These are phyloP conservation scores for Kluyveromyces siamensis DNA, from an alignment of 805 yeast species.

Conservation along the genomic window DNA sequence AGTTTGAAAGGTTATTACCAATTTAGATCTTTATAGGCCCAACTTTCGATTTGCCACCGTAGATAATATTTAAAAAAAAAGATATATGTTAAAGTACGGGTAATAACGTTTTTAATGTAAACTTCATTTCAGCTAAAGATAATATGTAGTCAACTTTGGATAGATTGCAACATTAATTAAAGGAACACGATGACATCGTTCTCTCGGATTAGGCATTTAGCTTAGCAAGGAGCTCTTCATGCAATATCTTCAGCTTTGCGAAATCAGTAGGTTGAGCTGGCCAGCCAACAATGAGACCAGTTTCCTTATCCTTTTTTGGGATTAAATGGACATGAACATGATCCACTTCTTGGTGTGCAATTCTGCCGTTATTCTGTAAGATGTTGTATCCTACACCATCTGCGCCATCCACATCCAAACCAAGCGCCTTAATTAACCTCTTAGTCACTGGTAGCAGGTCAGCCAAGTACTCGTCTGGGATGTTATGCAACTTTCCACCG, in stretches of 20 bases:
- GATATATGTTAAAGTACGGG: neutral
- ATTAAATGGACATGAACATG: conserved; percentile 96
- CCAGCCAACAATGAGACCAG: conserved; percentile 90
- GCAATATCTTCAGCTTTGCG: conserved; percentile 58
- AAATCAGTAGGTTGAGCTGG: conserved; percentile 79
- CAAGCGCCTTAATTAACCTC: conserved; percentile 68
- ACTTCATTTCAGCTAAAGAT: neutral
- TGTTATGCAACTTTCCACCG: conserved; percentile 84
- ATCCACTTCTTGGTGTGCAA: conserved; percentile 92
- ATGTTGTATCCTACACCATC: conserved; percentile 69
- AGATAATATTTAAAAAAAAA: neutral
- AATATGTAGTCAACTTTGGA: neutral
- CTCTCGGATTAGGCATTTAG: conserved; percentile 15
- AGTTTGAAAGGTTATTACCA: neutral
- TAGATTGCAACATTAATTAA: neutral
- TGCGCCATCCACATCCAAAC: conserved; percentile 52
- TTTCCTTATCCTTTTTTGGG: conserved; percentile 65
- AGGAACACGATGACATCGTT: conserved; percentile 1
- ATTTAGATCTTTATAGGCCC: neutral
- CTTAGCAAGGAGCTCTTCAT: conserved; percentile 47
- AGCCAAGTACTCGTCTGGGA: conserved; percentile 83
- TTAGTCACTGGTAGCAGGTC: conserved; percentile 86
- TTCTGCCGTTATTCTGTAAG: conserved; percentile 86
- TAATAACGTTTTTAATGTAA: neutral
- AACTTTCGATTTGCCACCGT: neutral